Base-by-base conservation (phyloP, 257 asterid genomes). In the Salvia miltiorrhiza region DNA sequence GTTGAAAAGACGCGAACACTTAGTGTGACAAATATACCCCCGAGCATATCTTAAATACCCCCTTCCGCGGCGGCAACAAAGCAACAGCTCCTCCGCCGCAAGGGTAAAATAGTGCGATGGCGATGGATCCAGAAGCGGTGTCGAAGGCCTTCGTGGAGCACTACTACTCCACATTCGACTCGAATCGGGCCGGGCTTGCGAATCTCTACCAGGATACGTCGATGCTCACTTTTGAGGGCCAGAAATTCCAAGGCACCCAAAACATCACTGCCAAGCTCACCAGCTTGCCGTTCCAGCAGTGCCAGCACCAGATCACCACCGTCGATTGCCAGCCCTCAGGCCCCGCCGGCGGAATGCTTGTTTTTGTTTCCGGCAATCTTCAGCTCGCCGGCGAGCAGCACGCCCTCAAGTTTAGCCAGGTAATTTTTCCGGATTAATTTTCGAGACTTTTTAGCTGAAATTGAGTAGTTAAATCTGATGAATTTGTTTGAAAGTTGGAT, bases 241-340 rank as follows among this genome's bases (percentile, higher is more conserved):
- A 74, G 79, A 81, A 78, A 60, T 61, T 74, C 63, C 67, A 45
- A 48, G 83, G 85, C n/a, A 45, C 83, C 57, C 81, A 77, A 63
- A 63, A 12, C 28, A 81, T 81, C 21, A 65, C 75, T 4, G 60
- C 69, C 0, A 81, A 81, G 72, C 79, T 81, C 41, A 68, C 85
- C 62, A 39, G 79, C 37, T 75, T 81, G 53, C 83, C 85, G 3
- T 81, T 81, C 58, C 85, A 81, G 81, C 85, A 81, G 77, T 77
- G 83, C 81, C 61, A 81, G 82, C 85, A 81, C 41, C 72, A 71
- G 1, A 63, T 81, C 83, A 67, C 67, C 66, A 81, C 85, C 77
- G 85, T 81, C 60, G 85, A 81, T 63, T 81, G 78, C 78, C 85
- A 81, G 70, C 78, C 80, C 2, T 81, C 85, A 1, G 83, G 85